Conservation (phyloP, 129 eudicot genomes). For the Saposhnikovia divaricata region DNA sequence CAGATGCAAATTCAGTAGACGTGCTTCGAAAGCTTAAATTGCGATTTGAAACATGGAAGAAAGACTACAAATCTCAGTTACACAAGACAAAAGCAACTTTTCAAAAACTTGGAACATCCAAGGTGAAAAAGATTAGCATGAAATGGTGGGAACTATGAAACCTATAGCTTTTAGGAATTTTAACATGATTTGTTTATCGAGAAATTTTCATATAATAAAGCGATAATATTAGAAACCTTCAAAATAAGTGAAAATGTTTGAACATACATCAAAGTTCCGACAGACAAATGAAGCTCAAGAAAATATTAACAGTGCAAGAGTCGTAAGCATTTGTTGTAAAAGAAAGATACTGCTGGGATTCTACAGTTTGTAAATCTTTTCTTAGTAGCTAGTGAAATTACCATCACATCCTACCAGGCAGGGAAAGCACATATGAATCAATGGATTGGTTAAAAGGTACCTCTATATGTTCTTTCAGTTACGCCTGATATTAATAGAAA, state of each 20-base stretch:
- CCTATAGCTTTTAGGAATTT: not conserved
- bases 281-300: not conserved
- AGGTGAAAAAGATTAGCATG: constrained; percentile 22
- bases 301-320: not conserved
- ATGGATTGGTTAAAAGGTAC: not conserved
- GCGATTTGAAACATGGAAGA: constrained; percentile 61
- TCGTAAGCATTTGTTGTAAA: not conserved
- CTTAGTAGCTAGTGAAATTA: not conserved
- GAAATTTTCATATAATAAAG: not conserved
- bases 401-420: not conserved
- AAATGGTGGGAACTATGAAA: constrained; percentile 41
- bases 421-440: not conserved
- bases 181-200: not conserved
- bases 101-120: constrained; percentile 30
- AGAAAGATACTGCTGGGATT: not conserved
- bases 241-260: not conserved
- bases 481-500: too few species aligned
- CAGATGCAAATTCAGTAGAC: constrained; percentile 19
- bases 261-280: not conserved
- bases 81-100: constrained; percentile 32
- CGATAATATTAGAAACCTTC: not conserved
- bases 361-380: not conserved
- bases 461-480: not conserved
- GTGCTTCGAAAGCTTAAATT: constrained; percentile 45
- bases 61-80: constrained; percentile 47